Base-by-base conservation (phyloP, 2,329 filamentous ascomycete genomes). In the Xylariaceae sp. region DNA sequence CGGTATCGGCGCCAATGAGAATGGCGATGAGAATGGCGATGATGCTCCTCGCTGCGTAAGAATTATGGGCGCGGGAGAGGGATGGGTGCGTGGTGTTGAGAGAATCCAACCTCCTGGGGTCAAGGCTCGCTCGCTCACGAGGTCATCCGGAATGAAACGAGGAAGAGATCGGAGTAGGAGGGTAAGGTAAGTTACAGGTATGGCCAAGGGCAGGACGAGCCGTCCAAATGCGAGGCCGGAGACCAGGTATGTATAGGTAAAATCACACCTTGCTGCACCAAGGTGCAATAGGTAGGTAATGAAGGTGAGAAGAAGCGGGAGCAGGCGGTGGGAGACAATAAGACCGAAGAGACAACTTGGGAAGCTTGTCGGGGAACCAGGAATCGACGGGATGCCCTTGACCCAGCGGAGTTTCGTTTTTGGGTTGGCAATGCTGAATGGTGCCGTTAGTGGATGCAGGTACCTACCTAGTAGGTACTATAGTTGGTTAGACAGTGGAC, bases 361-460 rank as follows among this genome's bases (percentile, higher is more conserved):
- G 37, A 50, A 51, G 55, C 51, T 53, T 34, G 50, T 40, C 47
- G 55, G 51, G 43, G 50, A 30, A 31, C 45, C 44, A 47, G 47
- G 50, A 50, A 44, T 48, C 41, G 40, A 32, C 19, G 35, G 53
- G 46, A 29, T 11, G 35, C 7, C 19, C 41, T 55, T 53, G 52
- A 46, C 32, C 44, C 47, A 49, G 57, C 57, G 57, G 57, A 60
- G 50, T 56, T 60, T 47, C 57, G 50, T 53, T 60, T 47, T 55
- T 60, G 11, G 52, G 55, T 60, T 57, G 55, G 57, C 55, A 57
- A 42, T 54, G 44, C 47, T 47, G 46, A 57, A 42, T 54, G 44
- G 53, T 47, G 46, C 35, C 46, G 30, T 45, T 48, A 53, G 46
- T 35, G 51, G 29, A 41, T 19, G 41, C 37, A 35, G 30, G 44